A percentile compares a stretch with the other conserved stretches of the same genome.
These are phyloP conservation scores for Taiozyma sp. DNA, from an alignment of 1,139 yeast genomes.

Conservation along the genomic window DNA sequence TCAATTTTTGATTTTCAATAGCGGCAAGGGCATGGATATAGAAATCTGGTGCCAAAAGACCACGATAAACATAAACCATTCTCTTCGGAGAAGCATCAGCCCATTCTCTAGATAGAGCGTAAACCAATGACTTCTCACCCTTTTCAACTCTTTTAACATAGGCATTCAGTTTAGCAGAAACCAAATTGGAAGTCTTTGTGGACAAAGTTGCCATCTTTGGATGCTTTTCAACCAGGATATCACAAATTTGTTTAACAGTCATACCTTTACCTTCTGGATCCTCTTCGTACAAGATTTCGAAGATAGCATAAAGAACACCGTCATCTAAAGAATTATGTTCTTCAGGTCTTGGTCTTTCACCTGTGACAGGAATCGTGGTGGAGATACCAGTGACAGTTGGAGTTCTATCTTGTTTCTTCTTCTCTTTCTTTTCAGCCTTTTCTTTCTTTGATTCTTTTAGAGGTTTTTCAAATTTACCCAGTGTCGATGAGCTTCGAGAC, in stretches of 20 bases:
- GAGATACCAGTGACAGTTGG: slow-evolving; percentile 55
- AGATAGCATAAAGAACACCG: slow-evolving; percentile 70
- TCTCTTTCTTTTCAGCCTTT: slow-evolving; percentile 30
- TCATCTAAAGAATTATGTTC: slow-evolving; percentile 69
- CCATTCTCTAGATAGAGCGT: slow-evolving; percentile 82
- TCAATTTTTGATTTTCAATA: slow-evolving; percentile 21
- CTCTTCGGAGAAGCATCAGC: slow-evolving; percentile 84
- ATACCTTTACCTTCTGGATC: slow-evolving; percentile 70
- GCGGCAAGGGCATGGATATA: slow-evolving; percentile 63
- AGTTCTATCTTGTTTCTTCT: slow-evolving; percentile 32
- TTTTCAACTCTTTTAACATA: slow-evolving; percentile 78
- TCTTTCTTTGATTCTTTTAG: slow-evolving; percentile 18
- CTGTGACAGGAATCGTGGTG: slow-evolving; percentile 75
- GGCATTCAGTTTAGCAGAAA: slow-evolving; percentile 77
- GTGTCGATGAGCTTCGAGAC: slow-evolving; percentile 3
- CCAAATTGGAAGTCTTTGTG: slow-evolving; percentile 76
- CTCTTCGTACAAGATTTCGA: slow-evolving; percentile 60
- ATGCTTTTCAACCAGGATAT: slow-evolving; percentile 62
- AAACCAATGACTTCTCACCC: slow-evolving; percentile 66
- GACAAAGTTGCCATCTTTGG: slow-evolving; percentile 80
- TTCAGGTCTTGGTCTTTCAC: slow-evolving; percentile 71
- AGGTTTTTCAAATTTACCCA: neutral
- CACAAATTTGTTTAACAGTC: slow-evolving; percentile 85
- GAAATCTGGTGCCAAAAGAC: slow-evolving; percentile 66
- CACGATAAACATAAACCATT: slow-evolving; percentile 84